Percentiles rank a stretch among this genome's conserved stretches.
These are phyloP conservation scores for Metschnikowia picachoensis DNA, from an alignment of 805 yeast species.

Conservation along the genomic window DNA sequence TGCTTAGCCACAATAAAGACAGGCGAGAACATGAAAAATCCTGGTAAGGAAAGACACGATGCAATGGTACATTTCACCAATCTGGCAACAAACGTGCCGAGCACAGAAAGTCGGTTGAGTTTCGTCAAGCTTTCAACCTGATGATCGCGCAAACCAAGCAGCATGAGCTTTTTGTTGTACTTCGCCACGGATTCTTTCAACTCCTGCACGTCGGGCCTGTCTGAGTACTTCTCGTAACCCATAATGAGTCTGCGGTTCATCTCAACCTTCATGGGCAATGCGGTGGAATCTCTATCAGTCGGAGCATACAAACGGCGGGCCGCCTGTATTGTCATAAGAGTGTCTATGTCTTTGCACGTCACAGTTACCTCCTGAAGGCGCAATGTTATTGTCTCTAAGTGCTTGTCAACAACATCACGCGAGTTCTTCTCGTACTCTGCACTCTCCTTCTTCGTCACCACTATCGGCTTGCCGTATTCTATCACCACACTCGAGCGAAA, in stretches of 20 bases:
- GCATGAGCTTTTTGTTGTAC: conserved; percentile 30
- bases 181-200: conserved; percentile 29
- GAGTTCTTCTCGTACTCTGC: conserved; percentile 25
- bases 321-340: conserved; percentile 41
- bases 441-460: conserved; percentile 28
- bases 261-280: conserved; percentile 40
- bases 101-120: conserved; percentile 21
- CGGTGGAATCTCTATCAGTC: conserved; percentile 31
- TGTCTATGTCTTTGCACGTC: conserved; percentile 40
- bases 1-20: conserved; percentile 33
- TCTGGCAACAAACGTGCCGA: conserved; percentile 24
- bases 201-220: conserved; percentile 32
- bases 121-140: conserved; percentile 32
- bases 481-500: conserved; percentile 40
- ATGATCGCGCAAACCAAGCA: conserved; percentile 38
- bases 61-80: conserved; percentile 27
- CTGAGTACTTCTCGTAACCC: conserved; percentile 33
- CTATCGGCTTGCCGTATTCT: conserved; percentile 42
- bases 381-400: conserved; percentile 29
- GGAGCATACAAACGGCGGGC: conserved; percentile 39
- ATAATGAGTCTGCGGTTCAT: conserved; percentile 37
- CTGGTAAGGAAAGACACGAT: conserved; percentile 35
- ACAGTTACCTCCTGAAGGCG: conserved; percentile 38
- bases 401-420: conserved; percentile 24
- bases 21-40: conserved; percentile 36